A percentile compares a stretch with the other conserved stretches of the same genome.
Evolutionary conservation across 768 basidiomycete genomes (phyloP).

Genomic region (Daedaleopsis sinensis): DNA sequence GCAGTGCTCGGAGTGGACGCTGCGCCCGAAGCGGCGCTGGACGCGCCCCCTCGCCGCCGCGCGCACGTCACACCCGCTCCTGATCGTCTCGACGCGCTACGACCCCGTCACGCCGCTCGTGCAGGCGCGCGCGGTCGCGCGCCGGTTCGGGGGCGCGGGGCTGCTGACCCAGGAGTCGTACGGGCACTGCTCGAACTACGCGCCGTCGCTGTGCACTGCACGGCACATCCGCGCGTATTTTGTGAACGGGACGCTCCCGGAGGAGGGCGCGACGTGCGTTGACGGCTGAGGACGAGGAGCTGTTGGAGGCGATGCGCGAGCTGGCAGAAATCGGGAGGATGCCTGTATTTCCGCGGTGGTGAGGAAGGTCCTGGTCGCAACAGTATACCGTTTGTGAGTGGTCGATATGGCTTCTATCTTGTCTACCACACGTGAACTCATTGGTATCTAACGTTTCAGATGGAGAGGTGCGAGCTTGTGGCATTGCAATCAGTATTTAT

Average conservation of each 20-base stretch:
- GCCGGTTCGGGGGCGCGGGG: constrained; percentile 10
- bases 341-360: no score
- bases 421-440: no score
- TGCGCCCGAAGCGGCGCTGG: constrained; percentile 10
- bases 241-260: constrained; percentile 6
- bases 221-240: not conserved
- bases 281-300: no score
- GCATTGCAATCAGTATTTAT: no score
- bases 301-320: no score
- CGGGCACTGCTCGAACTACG: constrained; percentile 6
- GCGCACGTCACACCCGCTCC: constrained; percentile 13
- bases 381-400: no score
- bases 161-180: constrained; percentile 15
- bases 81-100: constrained; percentile 6
- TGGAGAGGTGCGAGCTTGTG: no score
- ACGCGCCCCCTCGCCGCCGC: constrained; percentile 11
- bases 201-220: constrained; percentile 6
- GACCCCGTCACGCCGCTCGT: not conserved
- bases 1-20: constrained; percentile 8
- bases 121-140: constrained; percentile 6
- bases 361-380: no score
- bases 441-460: no score
- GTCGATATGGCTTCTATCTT: no score
- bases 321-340: no score
- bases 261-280: not conserved